These are phyloP conservation scores for Fraxinus quadrangulata DNA, from an alignment of 257 asterid genomes.

Conservation along the genomic window DNA sequence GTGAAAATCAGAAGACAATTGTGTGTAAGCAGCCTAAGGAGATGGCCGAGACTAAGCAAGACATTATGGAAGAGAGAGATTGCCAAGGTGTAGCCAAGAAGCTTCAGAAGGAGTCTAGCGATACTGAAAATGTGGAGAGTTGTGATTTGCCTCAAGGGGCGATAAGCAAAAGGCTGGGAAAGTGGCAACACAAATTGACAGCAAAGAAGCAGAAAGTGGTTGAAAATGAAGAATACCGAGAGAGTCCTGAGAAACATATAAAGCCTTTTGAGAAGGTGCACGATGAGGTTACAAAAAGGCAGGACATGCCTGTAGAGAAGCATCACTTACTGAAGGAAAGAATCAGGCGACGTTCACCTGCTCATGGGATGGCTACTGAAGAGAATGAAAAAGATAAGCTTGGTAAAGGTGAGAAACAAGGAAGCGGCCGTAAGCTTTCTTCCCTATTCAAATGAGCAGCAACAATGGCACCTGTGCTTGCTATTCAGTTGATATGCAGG, in stretches of 20 bases:
- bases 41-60: constrained; percentile 9
- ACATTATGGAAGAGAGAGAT: background rate
- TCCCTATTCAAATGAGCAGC: constrained; percentile 28
- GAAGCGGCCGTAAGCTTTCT: constrained; percentile 22
- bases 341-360: background rate
- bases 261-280: constrained; percentile 16
- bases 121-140: background rate
- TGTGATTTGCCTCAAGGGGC: constrained; percentile 13
- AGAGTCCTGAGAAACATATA: constrained; percentile 11
- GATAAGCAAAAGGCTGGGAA: background rate
- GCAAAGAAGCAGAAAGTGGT: background rate
- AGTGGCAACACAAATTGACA: background rate
- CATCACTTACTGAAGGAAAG: background rate
- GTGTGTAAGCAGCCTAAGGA: constrained; percentile 1
- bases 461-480: background rate
- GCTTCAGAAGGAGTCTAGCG: background rate
- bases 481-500: background rate
- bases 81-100: background rate
- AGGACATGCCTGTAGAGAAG: background rate
- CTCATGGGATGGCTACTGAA: background rate
- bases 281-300: constrained; percentile 10
- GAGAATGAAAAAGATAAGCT: constrained; percentile 18
- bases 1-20: constrained; percentile 12
- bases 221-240: constrained; percentile 13
- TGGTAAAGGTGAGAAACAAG: constrained; percentile 13